Conservation (phyloP, 129 eudicot species). For the Lactuca sativa region DNA sequence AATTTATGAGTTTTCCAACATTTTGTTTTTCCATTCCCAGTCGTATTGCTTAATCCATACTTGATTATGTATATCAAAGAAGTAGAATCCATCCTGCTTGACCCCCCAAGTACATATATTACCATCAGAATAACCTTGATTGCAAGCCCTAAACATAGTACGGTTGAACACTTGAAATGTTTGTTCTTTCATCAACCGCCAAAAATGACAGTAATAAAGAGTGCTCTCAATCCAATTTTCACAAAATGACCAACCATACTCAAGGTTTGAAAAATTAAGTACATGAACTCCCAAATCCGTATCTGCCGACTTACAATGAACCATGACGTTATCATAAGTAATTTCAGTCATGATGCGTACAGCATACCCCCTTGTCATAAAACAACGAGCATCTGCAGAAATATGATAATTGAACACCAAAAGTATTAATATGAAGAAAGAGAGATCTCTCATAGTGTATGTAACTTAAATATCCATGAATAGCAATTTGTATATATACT, state of each 20-base stretch:
- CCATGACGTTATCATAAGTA: constrained; percentile 26
- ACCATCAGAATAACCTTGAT: constrained; percentile 10
- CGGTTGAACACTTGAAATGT: constrained; percentile 29
- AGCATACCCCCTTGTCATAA: constrained; percentile 9
- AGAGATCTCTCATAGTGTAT: constrained; percentile 17
- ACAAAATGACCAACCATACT: constrained; percentile 30
- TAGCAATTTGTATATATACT: not conserved
- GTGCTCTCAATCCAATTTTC: constrained; percentile 13
- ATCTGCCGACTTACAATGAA: constrained; percentile 29
- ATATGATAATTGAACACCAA: not conserved
- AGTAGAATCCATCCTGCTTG: constrained; percentile 33
- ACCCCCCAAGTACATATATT: constrained; percentile 31
- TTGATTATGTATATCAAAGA: constrained; percentile 20
- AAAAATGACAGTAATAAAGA: constrained; percentile 24
- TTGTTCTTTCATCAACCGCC: constrained; percentile 8
- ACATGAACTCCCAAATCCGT: constrained; percentile 27
- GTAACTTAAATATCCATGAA: constrained; percentile 4
- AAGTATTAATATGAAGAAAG: not conserved
- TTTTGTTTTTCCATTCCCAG: not conserved
- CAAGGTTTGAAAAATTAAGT: constrained; percentile 21
- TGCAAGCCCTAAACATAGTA: constrained; percentile 17
- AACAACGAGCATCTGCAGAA: constrained; percentile 10
- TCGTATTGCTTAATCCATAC: constrained; percentile 26
- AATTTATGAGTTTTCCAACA: not conserved
- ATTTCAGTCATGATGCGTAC: constrained; percentile 23